Evolutionary conservation across 106 monocot species (phyloP), one percentile per base, ranked within the genome.

Genomic region (Platanthera zijinensis): DNA sequence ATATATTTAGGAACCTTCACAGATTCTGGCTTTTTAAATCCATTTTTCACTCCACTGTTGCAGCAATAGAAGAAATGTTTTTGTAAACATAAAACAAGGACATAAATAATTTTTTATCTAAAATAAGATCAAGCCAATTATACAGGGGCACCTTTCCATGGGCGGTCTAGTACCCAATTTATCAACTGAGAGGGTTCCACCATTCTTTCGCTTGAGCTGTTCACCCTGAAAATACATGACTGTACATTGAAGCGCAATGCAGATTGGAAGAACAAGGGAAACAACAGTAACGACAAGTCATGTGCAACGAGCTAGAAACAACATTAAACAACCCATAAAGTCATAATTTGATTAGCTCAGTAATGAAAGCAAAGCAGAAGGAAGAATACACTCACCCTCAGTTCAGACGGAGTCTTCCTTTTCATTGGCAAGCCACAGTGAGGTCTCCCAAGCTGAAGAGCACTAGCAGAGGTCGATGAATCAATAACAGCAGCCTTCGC

Each of bases 391-490:
- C 53, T 70, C 83, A 90, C 90, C 66, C 90, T 81, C 10, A 88
- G 85, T 56, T 91, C 84, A 7, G 88, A 88, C 17, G 90, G 88
- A 18, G 88, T 91, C 76, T 88, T 91, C 74, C 90, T 83, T 66
- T 88, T 91, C 82, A 80, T 86, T 47, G 22, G 83, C 52, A 77
- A 75, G 32, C 50, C 69, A 68, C 71, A 51, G 10, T 73, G 48
- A 13, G 7, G 10, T 68, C 78, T 83, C 61, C 80, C 80, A 49
- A 83, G 51, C 7, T 75, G 67, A 19, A 80, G 80, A 15, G 21
- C 51, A 54, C 8, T 63, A 46, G 57, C 64, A 6, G 57, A 10
- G 0, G 76, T 45, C 21, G 78, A 39, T 10, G 85, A 76, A n/a
- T 85, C 82, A 48, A 87, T 5, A n/a, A 82, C 78, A 66, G 83